phyloP scores from a whole-genome alignment of 2,329 filamentous ascomycete species.

The Aspergillus sp. region DNA sequence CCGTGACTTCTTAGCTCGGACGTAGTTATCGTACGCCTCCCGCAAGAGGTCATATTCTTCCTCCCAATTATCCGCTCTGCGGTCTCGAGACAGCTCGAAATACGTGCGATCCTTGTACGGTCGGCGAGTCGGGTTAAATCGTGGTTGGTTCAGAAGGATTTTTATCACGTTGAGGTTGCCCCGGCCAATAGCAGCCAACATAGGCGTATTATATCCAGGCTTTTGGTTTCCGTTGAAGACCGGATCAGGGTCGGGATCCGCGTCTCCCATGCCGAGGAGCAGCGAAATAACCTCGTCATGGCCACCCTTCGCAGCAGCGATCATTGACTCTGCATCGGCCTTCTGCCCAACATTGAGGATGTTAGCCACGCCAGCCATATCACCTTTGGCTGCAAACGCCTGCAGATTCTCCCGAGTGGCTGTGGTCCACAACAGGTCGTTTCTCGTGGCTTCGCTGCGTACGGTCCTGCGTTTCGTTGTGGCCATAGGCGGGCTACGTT shows the following conservation, averaged over 20 bases:
- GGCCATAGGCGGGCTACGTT: constrained; percentile 40
- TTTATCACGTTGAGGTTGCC: constrained; percentile 81
- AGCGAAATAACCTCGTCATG: constrained; percentile 86
- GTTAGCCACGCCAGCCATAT: constrained; percentile 49
- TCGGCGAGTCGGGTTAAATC: constrained; percentile 77
- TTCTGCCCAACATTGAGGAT: constrained; percentile 52
- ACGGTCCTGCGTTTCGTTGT: constrained; percentile 44
- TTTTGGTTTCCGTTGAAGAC: constrained; percentile 52
- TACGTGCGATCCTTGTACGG: constrained; percentile 77
- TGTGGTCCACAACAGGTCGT: constrained; percentile 51
- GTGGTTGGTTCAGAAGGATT: constrained; percentile 71
- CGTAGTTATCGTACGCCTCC: constrained; percentile 50
- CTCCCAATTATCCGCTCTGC: constrained; percentile 84
- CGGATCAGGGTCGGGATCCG: constrained; percentile 68
- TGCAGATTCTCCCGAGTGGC: constrained; percentile 50
- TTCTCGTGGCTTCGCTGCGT: constrained; percentile 50
- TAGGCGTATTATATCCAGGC: constrained; percentile 80
- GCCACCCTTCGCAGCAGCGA: constrained; percentile 86
- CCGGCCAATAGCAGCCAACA: constrained; percentile 90
- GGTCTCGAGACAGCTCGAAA: constrained; percentile 78
- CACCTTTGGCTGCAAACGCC: constrained; percentile 50
- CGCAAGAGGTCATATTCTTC: constrained; percentile 82
- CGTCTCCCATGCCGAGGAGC: constrained; percentile 65
- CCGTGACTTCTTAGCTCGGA: constrained; percentile 29
- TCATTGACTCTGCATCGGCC: constrained; percentile 79